These are phyloP conservation scores for Serendipita sp. DNA, from an alignment of 768 basidiomycete genomes.

Conservation along the genomic window DNA sequence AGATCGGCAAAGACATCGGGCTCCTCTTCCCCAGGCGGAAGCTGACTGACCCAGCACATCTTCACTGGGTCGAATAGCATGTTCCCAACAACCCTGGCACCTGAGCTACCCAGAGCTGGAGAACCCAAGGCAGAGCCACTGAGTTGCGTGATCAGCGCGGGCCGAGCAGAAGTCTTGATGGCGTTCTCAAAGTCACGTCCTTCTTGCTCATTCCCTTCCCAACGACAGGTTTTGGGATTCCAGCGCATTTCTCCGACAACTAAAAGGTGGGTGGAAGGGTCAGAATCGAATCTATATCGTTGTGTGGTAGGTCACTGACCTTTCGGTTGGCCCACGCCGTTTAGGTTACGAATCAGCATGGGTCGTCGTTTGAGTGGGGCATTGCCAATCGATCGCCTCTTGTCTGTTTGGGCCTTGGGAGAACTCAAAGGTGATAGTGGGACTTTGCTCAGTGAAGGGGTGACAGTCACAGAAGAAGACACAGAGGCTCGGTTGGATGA, in stretches of 20 bases:
- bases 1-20: slow-evolving; percentile 90
- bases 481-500: slow-evolving; percentile 23
- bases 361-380: slow-evolving; percentile 39
- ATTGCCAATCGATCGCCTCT: not conserved
- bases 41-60: slow-evolving; percentile 89
- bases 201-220: slow-evolving; percentile 94
- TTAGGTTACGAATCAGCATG: slow-evolving; percentile 73
- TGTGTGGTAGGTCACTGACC: slow-evolving; percentile 28
- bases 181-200: slow-evolving; percentile 78
- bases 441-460: slow-evolving; percentile 27
- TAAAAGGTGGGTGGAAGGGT: slow-evolving; percentile 18
- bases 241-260: slow-evolving; percentile 95
- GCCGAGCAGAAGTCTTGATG: slow-evolving; percentile 68
- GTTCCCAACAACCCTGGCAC: slow-evolving; percentile 84
- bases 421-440: slow-evolving; percentile 5
- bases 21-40: slow-evolving; percentile 79
- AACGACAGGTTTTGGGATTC: slow-evolving; percentile 78
- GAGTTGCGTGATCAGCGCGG: slow-evolving; percentile 88
- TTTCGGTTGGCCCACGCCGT: slow-evolving; percentile 49
- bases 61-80: slow-evolving; percentile 92
- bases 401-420: not conserved
- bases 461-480: slow-evolving; percentile 20
- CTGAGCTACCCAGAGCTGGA: slow-evolving; percentile 49
- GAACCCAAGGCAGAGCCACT: slow-evolving; percentile 77
- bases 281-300: not conserved